Conservation (phyloP, 257 asterid genomes). For the Solanum megistacrolobum region DNA sequence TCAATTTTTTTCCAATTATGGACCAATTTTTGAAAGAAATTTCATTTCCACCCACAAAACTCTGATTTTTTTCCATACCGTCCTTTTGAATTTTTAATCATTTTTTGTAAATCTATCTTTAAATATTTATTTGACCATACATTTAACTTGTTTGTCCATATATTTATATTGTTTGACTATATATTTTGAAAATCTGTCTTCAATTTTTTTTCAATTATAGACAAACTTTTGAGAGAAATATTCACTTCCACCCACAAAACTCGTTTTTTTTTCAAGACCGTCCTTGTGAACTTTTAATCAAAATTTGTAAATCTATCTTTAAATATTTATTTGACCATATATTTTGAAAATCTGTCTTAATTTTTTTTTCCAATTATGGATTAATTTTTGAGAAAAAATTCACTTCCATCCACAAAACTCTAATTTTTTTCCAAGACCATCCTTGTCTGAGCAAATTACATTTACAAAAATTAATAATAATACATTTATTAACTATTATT, state of each 20-base stretch:
- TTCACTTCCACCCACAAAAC: not conserved
- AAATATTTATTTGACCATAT: not conserved
- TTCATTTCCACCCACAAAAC: not conserved
- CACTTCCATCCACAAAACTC: not conserved
- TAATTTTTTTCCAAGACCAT: not conserved
- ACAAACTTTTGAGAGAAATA: not conserved
- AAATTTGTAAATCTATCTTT: not conserved
- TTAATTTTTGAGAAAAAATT: not conserved
- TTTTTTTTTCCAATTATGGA: not conserved
- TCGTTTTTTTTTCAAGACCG: fast-evolving
- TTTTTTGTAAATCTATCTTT: not conserved
- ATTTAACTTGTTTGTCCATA: not conserved
- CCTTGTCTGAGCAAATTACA: not conserved
- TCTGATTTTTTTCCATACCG: too few relatives aligned
- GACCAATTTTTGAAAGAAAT: not conserved
- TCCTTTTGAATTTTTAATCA: not conserved
- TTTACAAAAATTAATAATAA: fast-evolving
- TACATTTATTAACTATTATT: not conserved
- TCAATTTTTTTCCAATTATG: not conserved
- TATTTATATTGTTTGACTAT: not conserved
- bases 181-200: not conserved
- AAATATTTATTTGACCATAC: not conserved
- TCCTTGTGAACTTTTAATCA: not conserved
- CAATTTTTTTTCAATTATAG: not conserved
- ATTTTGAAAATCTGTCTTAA: not conserved